Evolutionary conservation across 2,329 filamentous ascomycete genomes (phyloP), one percentile per base, ranked within the genome.

Genomic region (Verticillium albo-atrum): DNA sequence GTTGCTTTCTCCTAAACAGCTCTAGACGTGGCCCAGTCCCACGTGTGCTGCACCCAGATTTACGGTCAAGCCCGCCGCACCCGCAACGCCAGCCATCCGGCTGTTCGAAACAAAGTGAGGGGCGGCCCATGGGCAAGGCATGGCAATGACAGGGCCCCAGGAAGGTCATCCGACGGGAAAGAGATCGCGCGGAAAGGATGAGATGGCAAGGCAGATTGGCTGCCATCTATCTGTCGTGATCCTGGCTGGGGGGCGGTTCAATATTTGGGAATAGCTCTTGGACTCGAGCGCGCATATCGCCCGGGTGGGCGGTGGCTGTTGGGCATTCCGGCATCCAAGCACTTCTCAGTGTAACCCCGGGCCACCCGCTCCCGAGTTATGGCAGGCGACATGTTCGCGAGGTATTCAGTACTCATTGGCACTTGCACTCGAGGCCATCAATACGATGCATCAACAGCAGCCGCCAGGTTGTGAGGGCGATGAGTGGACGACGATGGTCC

Each of bases 1-100:
- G 42, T 50, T 51, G 52, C 52, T 28, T 53, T 35, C 55, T 52
- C 20, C 35, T 37, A 57, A 57, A 57, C 26, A 52, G 34, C 53
- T 32, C 15, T 12, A 57, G 51, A 35, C 57, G 47, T 47, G 54
- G 54, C 52, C 51, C 32, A 52, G 47, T 57, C 17, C 56, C 61
- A 63, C 60, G 57, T 63, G 61, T 54, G 42, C 42, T 47, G 42
- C 42, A 47, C 42, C 42, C 42, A 47, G 42, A 47, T 47, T 47
- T 47, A 23, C 20, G 42, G 42, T 47, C 42, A 47, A 47, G 42
- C 42, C 42, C 42, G 42, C 42, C 42, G 42, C 42, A 47, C 42
- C 42, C 42, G 42, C 42, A 47, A 47, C 42, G 42, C 42, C 42
- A 47, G 20, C 42, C 42, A 25, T 25, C 42, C 42, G 42, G 42